These are phyloP conservation scores for Ajuga chamaepitys DNA, from an alignment of 257 asterid species.

Conservation along the genomic window DNA sequence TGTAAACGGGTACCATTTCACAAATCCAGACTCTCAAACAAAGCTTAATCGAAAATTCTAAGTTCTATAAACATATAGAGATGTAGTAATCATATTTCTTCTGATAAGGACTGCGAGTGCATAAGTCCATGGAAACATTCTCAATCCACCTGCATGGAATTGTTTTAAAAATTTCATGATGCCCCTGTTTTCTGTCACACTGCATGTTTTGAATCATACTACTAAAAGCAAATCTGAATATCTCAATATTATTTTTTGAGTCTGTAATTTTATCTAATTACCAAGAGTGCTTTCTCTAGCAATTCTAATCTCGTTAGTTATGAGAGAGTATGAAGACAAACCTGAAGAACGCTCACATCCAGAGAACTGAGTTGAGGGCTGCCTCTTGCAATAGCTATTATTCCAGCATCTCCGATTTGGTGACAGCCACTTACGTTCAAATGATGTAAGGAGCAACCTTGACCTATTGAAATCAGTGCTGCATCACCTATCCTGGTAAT, in stretches of 20 bases:
- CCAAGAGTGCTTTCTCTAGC: background rate
- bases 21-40: no score
- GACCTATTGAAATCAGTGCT: constrained; percentile 68
- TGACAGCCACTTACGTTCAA: constrained; percentile 89
- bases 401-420: constrained; percentile 78
- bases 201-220: background rate
- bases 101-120: no score
- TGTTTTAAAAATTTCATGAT: background rate
- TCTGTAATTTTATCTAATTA: background rate
- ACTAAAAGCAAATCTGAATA: background rate
- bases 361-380: constrained; percentile 70
- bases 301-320: background rate
- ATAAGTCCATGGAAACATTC: no score
- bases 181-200: background rate
- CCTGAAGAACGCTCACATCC: constrained; percentile 92
- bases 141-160: no score
- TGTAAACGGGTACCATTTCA: no score
- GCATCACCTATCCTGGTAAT: constrained; percentile 72
- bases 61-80: no score
- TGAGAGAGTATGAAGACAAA: constrained; percentile 13
- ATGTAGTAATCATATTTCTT: no score
- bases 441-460: constrained; percentile 67
- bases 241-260: background rate
- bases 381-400: constrained; percentile 77
- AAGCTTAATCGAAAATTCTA: no score